These are phyloP conservation scores for Heliamphora ciliata DNA, from an alignment of 179 eudicot species.

Conservation along the genomic window DNA sequence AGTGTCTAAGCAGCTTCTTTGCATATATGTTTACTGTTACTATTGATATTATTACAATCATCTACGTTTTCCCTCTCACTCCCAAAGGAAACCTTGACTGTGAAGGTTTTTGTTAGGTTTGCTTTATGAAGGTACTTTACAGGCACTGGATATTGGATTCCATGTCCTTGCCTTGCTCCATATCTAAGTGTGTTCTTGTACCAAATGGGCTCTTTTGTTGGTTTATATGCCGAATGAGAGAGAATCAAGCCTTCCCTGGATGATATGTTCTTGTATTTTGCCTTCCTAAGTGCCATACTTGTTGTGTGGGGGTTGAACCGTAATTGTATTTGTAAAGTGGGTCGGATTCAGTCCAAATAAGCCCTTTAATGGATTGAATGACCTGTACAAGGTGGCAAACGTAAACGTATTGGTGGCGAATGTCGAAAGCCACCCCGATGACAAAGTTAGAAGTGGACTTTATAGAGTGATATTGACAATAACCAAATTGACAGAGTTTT, in stretches of 20 bases:
- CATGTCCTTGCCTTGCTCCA: not conserved
- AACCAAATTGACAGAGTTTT: no score
- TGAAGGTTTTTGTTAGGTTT: not conserved
- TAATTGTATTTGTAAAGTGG: no score
- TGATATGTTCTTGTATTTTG: constrained; percentile 1
- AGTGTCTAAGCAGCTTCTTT: not conserved
- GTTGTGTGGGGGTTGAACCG: no score
- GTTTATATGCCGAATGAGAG: not conserved
- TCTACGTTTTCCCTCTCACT: not conserved
- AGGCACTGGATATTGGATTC: not conserved
- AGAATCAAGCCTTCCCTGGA: not conserved
- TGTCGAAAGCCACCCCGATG: no score
- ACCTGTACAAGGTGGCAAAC: no score
- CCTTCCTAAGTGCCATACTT: constrained; percentile 6
- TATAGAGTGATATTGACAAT: no score
- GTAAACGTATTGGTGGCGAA: no score
- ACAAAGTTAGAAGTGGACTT: no score
- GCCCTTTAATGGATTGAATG: no score
- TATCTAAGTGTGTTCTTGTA: not conserved
- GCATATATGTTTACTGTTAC: not conserved
- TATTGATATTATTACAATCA: not conserved
- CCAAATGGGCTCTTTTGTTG: not conserved
- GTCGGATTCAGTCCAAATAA: no score
- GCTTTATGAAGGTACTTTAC: not conserved
- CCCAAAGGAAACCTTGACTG: not conserved